phyloP scores from a whole-genome alignment of 345 rosid genomes.

The Eucalyptus sp. region DNA sequence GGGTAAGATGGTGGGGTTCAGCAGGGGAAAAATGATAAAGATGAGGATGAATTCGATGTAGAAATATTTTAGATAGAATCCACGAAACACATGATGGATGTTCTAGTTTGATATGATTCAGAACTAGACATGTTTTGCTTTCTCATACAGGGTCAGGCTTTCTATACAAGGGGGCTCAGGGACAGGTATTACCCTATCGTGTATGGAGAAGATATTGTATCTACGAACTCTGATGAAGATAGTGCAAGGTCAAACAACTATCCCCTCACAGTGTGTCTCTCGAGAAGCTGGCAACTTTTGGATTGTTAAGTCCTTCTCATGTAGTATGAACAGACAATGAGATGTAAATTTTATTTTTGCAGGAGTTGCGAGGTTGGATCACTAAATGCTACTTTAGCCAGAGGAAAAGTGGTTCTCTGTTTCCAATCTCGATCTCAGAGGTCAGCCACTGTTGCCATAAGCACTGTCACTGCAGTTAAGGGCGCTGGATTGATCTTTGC shows the following conservation, averaged over 20 bases:
- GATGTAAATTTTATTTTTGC: neutral
- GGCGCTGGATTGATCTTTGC: constrained; percentile 40
- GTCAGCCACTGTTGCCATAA: constrained; percentile 13
- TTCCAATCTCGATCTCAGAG: constrained; percentile 39
- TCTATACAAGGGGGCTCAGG: constrained; percentile 13
- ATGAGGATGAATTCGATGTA: neutral
- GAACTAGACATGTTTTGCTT: neutral
- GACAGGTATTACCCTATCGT: constrained; percentile 32
- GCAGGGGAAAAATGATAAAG: neutral
- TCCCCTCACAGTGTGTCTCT: neutral
- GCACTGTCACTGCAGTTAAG: constrained; percentile 12
- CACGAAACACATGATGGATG: neutral
- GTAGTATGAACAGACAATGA: neutral
- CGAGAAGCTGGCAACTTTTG: neutral
- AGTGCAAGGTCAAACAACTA: constrained; percentile 20
- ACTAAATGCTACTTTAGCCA: constrained; percentile 27
- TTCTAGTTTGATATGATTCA: neutral
- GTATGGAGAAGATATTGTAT: constrained; percentile 28
- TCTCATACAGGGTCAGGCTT: constrained; percentile 37
- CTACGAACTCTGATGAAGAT: constrained; percentile 13
- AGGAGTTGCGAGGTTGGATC: constrained; percentile 29
- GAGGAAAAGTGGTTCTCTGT: constrained; percentile 39
- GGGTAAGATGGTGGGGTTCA: neutral
- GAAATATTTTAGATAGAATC: neutral
- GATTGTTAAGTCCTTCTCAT: neutral